Base-by-base conservation (phyloP, 1,284 basidiomycete species). In the Leucocoprinus gongylophorus region DNA sequence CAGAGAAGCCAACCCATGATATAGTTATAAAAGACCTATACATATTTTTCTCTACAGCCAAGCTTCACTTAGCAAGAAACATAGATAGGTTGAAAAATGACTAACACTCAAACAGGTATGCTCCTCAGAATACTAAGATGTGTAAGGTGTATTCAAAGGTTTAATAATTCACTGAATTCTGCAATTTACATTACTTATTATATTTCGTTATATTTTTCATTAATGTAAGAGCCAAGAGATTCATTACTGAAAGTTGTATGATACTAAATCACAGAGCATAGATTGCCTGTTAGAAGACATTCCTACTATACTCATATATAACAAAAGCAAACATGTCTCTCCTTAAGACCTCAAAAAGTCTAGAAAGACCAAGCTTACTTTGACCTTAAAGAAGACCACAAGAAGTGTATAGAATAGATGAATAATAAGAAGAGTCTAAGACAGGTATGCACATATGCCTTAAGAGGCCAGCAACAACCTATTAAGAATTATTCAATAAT, bases 131-230 rank as follows among this genome's bases (percentile, higher is more conserved):
- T 75, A 74, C 74, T 71, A 73, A 70, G 68, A 69, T 69, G 74
- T 67, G 71, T 73, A 77, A 76, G 71, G 63, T 77, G 75, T 73
- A 71, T 78, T 78, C 74, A 76, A 77, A 77, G 72, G 76, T 74
- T 78, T 73, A 72, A 78, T 76, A 74, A 76, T 78, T 76, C 74
- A 76, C 74, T 76, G 73, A 74, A 76, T 75, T 74, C 74, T 77
- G 75, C 74, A 76, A 76, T 76, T 76, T 75, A 76, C 74, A 77
- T 76, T 76, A 76, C 72, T 70, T 77, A 74, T 76, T 74, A 69
- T 74, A 74, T 72, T 76, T 76, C 71, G 70, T 74, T 73, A 72
- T 73, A 71, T 76, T 76, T 76, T 79, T 79, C 78, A 79, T 79
- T 72, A 73, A 79, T 78, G 73, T 70, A 70, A 76, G 75, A 79